Evolutionary conservation across 805 yeast genomes (phyloP).

Genomic region (Cyberlindnera subsufficiens): DNA sequence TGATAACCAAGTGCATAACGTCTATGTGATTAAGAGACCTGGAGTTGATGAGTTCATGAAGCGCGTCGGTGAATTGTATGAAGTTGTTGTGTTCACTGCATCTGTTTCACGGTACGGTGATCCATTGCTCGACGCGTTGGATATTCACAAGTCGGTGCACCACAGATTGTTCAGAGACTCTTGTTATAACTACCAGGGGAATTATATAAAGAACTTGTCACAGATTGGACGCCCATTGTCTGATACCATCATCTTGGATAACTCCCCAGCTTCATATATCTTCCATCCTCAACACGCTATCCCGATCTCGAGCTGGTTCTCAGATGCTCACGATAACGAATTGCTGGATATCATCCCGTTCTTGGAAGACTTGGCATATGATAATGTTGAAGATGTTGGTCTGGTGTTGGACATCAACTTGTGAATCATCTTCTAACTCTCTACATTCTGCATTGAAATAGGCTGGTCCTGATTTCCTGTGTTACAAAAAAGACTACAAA

Average conservation of each 20-base stretch:
- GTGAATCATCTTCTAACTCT: conserved; percentile 4
- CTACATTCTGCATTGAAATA: too few species aligned
- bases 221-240: conserved; percentile 90
- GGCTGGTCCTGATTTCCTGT: conserved; percentile 1
- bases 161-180: conserved; percentile 93
- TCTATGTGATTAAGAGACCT: conserved; percentile 94
- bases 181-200: conserved; percentile 90
- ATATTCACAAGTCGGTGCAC: conserved; percentile 67
- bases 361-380: conserved; percentile 72
- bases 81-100: conserved; percentile 96
- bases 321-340: conserved; percentile 96
- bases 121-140: conserved; percentile 86
- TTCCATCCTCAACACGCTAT: conserved; percentile 98
- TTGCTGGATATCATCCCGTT: conserved; percentile 86
- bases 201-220: conserved; percentile 87
- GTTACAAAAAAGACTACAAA: too few species aligned
- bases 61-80: conserved; percentile 79
- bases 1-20: conserved; percentile 87
- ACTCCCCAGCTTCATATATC: conserved; percentile 96
- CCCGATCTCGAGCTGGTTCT: conserved; percentile 97
- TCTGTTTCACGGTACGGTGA: conserved; percentile 94
- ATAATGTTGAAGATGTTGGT: conserved; percentile 77
- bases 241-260: conserved; percentile 87
- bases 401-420: conserved; percentile 72
- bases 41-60: conserved; percentile 92